Evolutionary conservation across 2,329 filamentous ascomycete species (phyloP), one percentile per base, ranked within the genome.

Genomic region (Chaetomiaceae sp.): DNA sequence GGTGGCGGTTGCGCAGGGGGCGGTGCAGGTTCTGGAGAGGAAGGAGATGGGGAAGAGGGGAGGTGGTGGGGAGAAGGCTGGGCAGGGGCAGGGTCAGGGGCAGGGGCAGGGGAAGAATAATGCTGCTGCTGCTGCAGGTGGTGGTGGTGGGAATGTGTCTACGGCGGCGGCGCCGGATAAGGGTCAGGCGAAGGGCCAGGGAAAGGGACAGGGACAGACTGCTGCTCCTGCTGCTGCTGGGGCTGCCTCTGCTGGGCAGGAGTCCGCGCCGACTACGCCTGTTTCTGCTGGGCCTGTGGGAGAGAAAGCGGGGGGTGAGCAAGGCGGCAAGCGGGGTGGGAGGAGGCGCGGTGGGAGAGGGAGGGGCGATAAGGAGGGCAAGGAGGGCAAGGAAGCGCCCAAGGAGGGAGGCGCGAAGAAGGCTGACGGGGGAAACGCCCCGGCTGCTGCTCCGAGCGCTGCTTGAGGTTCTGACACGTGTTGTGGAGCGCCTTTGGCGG

Each of bases 1-100:
- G 0, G 80, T 96, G 27, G 75, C 86, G 19, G 85, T 97, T 11
- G 91, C 87, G 0, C 88, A 95, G 66, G 91, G 89, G 6, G 85
- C 86, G 9, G 89, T 97, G 2, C 89, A 95, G 59, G 88, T 97
- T 1, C 73, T 95, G 22, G 91, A 96, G 71, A 81, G 87, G 46
- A 90, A 88, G 68, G 86, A 89, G 43, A 76, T 76, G 65, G 60
- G 57, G 2, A 58, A 64, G 6, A 71, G 72, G 60, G 67, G n/a
- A n/a, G n/a, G n/a, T n/a, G n/a, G n/a, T n/a, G n/a, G n/a, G n/a
- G n/a, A n/a, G n/a, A n/a, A n/a, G n/a, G n/a, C n/a, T n/a, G n/a
- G 65, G 50, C 19, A 42, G 36, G 22, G 49, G 55, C 25, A 48
- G 56, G 17, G 33, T 0, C 7, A 19, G 31, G 33, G 7, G 4